Base-by-base conservation (phyloP, 1,139 yeast species). In the Candida dubliniensis region DNA sequence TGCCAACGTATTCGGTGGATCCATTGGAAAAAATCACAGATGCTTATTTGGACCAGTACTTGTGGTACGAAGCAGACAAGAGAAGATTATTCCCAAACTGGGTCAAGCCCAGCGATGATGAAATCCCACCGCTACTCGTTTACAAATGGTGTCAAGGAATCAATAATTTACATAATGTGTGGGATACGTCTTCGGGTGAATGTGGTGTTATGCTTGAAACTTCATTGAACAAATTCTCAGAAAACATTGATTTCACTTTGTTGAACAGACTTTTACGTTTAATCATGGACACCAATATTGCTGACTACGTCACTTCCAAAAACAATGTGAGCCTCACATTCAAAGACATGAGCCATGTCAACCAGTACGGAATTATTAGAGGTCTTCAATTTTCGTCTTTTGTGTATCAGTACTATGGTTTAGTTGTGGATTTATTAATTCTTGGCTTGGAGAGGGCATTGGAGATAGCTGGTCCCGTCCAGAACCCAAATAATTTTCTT, bases 71-170 rank as follows among this genome's bases (percentile, higher is more conserved):
- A 63, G 93, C 95, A 4, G 96, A 89, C 42, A 84, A 87, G 56
- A 69, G 97, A 46, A 82, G 84, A 14, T 67, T 95, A 33, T 95
- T 95, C 65, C 99, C 99, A 3, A 85, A 85, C 58, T 95, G 99
- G 99, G 76, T 93, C 38, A 93, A 95, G 60, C 99, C 99, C 4
- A 83, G 88, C 53, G 99, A 93, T 57, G 81, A 89, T 27, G 99
- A 95, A 60, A 87, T 93, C 23, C 95, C 98, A 0, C 99, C 97
- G 0, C 65, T 91, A 34, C 69, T 91, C 49, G 96, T 87, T 0
- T 91, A 93, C 66, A 93, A 91, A 59, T 93, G 97, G 96, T 83
- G 91, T 55, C 96, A 88, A 57, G 96, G 96, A n/a, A 76, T 93
- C 45, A 93, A 90, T 59, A 89, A 90, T 54, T 64, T 90, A 42